These are phyloP conservation scores for Alternaria conjuncta DNA, from an alignment of 2,329 filamentous ascomycete species.

Conservation along the genomic window DNA sequence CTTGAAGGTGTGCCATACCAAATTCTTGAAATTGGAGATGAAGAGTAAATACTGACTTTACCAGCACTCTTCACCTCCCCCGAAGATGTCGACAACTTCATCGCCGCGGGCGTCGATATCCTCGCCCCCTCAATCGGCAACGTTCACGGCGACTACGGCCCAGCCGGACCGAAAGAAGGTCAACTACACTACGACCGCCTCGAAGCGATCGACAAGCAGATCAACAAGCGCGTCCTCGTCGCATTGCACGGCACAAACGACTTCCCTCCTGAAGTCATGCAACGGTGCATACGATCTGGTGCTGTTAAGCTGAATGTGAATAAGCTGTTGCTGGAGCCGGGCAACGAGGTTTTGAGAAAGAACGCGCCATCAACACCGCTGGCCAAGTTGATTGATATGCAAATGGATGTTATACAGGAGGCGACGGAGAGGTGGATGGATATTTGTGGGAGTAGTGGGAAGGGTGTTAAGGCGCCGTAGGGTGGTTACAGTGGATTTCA, in stretches of 20 bases:
- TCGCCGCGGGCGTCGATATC: constrained; percentile 73
- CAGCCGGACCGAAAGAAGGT: constrained; percentile 55
- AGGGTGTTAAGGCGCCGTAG: constrained; percentile 35
- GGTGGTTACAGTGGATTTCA: too few species aligned
- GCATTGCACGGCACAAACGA: constrained; percentile 66
- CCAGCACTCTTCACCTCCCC: constrained; percentile 65
- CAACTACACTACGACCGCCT: constrained; percentile 44
- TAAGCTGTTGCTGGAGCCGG: constrained; percentile 57
- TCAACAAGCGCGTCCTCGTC: constrained; percentile 53
- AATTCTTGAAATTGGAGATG: background rate
- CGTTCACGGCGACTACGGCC: constrained; percentile 75
- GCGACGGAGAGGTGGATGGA: constrained; percentile 59
- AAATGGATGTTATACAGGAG: constrained; percentile 52
- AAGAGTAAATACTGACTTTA: background rate
- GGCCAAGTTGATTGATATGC: constrained; percentile 53
- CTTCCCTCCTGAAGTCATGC: constrained; percentile 59
- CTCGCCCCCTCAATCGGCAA: constrained; percentile 78
- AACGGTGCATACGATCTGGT: constrained; percentile 59
- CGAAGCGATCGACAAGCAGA: constrained; percentile 38
- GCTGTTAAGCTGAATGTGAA: constrained; percentile 67
- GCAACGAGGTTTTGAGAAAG: constrained; percentile 51
- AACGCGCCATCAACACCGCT: constrained; percentile 43
- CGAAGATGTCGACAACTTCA: constrained; percentile 72
- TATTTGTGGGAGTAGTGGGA: constrained; percentile 55
- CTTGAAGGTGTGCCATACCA: constrained; percentile 55